These are phyloP conservation scores for Aspergillus neotritici DNA, from an alignment of 2,329 filamentous ascomycete genomes.

Conservation along the genomic window DNA sequence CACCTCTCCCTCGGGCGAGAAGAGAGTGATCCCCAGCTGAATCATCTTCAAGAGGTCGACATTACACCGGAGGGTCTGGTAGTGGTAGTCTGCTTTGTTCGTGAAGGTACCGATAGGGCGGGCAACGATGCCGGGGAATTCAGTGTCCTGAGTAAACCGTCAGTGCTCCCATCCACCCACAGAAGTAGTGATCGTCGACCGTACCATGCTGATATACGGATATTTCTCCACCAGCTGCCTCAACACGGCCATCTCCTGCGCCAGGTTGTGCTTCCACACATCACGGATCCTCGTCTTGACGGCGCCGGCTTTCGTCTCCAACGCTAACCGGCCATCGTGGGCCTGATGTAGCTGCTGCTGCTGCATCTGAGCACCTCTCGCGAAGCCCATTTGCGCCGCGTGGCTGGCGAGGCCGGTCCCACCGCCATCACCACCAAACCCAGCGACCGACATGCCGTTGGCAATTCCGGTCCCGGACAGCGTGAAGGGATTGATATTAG, in stretches of 20 bases:
- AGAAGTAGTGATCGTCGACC: conserved; percentile 29
- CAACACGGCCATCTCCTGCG: conserved; percentile 82
- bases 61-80: conserved; percentile 94
- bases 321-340: conserved; percentile 50
- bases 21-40: conserved; percentile 90
- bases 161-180: background rate
- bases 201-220: conserved; percentile 96
- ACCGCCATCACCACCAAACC: conserved; percentile 52
- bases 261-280: conserved; percentile 88
- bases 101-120: conserved; percentile 91
- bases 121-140: conserved; percentile 96
- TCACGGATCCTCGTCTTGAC: conserved; percentile 81
- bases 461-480: conserved; percentile 44
- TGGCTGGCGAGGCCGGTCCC: conserved; percentile 75
- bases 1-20: conserved; percentile 82
- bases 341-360: conserved; percentile 48
- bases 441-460: conserved; percentile 55
- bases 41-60: conserved; percentile 97
- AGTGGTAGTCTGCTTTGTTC: conserved; percentile 96
- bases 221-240: conserved; percentile 82
- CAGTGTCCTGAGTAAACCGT: conserved; percentile 65
- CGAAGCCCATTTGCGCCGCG: conserved; percentile 81
- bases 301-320: conserved; percentile 52
- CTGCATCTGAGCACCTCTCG: conserved; percentile 64
- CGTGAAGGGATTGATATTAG: conserved; percentile 62